phyloP scores from a whole-genome alignment of 805 yeast species.

The Ogataea angusta region DNA sequence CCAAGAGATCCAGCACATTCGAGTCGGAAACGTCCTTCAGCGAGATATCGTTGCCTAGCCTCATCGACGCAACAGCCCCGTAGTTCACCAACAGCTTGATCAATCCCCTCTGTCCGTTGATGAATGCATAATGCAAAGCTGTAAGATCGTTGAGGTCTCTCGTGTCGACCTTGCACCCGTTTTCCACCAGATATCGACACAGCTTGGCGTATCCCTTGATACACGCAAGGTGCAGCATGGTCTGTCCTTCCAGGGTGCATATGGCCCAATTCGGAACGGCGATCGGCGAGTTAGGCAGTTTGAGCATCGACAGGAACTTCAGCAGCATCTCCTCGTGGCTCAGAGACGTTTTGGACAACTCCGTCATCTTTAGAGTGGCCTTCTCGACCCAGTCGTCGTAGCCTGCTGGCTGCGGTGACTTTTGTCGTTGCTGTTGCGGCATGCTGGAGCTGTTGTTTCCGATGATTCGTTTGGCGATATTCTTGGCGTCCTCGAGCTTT shows the following conservation, averaged over 20 bases:
- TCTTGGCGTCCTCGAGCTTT: slow-evolving; percentile 88
- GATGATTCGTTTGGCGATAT: slow-evolving; percentile 87
- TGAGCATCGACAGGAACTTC: slow-evolving; percentile 54
- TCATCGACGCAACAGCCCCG: slow-evolving; percentile 55
- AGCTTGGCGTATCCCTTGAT: slow-evolving; percentile 67
- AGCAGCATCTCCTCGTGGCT: slow-evolving; percentile 50
- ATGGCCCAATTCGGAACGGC: slow-evolving; percentile 71
- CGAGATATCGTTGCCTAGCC: slow-evolving; percentile 48
- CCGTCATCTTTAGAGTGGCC: slow-evolving; percentile 50
- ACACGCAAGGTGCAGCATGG: slow-evolving; percentile 82
- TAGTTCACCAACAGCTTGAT: slow-evolving; percentile 60
- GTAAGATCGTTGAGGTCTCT: slow-evolving; percentile 80
- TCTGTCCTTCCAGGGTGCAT: slow-evolving; percentile 80
- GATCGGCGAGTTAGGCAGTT: slow-evolving; percentile 60
- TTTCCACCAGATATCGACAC: slow-evolving; percentile 58
- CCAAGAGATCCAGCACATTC: slow-evolving; percentile 35
- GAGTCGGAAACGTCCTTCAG: slow-evolving; percentile 41
- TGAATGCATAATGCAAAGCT: slow-evolving; percentile 82
- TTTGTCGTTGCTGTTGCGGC: slow-evolving; percentile 17
- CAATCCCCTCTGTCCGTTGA: slow-evolving; percentile 67
- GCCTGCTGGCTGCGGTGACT: slow-evolving; percentile 13
- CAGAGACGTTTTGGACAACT: slow-evolving; percentile 41
- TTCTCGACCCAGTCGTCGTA: slow-evolving; percentile 48
- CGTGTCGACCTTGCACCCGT: slow-evolving; percentile 62
- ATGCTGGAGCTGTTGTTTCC: slow-evolving; percentile 49